A percentile compares a stretch with the other conserved stretches of the same genome.
Conservation (phyloP, 148 eudicot species). For the Salicornia ramosissima region DNA sequence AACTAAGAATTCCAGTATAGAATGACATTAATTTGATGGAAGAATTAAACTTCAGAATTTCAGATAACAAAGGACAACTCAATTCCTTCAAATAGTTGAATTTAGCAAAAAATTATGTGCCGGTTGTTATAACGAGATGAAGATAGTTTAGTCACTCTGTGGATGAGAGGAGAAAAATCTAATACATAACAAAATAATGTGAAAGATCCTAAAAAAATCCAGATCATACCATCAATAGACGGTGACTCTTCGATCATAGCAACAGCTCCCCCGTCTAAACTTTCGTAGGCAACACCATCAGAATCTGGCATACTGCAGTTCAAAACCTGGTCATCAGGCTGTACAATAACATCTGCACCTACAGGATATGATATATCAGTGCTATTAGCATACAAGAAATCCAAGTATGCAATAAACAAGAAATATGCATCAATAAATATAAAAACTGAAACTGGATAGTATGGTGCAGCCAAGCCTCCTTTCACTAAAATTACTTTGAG, state of each 20-base stretch:
- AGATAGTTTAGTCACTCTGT: neutral
- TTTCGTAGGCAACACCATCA: conserved; percentile 30
- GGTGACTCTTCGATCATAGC: conserved; percentile 32
- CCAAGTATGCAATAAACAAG: neutral
- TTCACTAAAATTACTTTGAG: neutral
- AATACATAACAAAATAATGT: neutral
- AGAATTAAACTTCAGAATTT: neutral
- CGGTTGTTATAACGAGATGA: neutral
- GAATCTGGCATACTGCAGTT: conserved; percentile 25
- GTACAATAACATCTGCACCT: conserved; percentile 19
- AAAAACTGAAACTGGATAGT: neutral
- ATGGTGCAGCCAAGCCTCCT: neutral
- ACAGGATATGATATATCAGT: neutral
- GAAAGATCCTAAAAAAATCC: neutral
- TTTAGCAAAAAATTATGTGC: neutral
- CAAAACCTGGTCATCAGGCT: conserved; percentile 18
- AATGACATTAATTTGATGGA: neutral
- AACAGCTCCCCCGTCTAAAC: conserved; percentile 27
- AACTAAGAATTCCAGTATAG: neutral
- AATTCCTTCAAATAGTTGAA: neutral
- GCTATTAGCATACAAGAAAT: neutral
- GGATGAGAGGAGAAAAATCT: neutral
- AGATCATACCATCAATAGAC: conserved; percentile 21
- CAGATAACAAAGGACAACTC: neutral
- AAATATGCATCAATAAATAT: neutral